A percentile compares a stretch with the other conserved stretches of the same genome.
Conservation (phyloP, 2,329 filamentous ascomycete species). For the Epichloe baconii region DNA sequence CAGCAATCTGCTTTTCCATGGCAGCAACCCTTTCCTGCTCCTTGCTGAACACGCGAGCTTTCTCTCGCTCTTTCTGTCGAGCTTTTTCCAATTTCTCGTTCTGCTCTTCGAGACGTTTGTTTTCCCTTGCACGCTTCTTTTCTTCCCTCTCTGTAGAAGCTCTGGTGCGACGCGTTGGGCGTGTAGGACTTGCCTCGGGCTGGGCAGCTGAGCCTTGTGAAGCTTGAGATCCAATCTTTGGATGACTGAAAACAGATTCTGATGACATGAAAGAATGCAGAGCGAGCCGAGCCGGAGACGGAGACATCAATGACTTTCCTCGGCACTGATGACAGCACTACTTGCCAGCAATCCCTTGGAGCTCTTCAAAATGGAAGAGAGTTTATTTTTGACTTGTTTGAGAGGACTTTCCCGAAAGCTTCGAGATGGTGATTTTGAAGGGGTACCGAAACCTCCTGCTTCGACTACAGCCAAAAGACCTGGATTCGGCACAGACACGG, state of each 20-base stretch:
- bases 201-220: conserved; percentile 8
- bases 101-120: conserved; percentile 46
- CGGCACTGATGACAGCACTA: conserved; percentile 50
- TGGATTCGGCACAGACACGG: conserved; percentile 46
- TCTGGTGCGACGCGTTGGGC: conserved; percentile 36
- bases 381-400: conserved; percentile 83
- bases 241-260: conserved; percentile 28
- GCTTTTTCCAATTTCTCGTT: conserved; percentile 52
- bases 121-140: conserved; percentile 53
- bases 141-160: conserved; percentile 50
- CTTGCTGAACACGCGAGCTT: conserved; percentile 45
- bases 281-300: conserved; percentile 34
- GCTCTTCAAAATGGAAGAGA: conserved; percentile 81
- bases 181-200: conserved; percentile 26
- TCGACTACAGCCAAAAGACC: conserved; percentile 36
- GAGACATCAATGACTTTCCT: conserved; percentile 47
- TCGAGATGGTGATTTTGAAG: conserved; percentile 43
- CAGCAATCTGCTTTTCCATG: conserved; percentile 39
- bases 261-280: conserved; percentile 32
- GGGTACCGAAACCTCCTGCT: conserved; percentile 29
- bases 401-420: conserved; percentile 60
- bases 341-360: conserved; percentile 79
- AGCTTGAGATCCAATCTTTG: conserved; percentile 11
- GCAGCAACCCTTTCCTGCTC: conserved; percentile 41
- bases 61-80: conserved; percentile 57